These are phyloP conservation scores for Beta macrorhiza DNA, from an alignment of 179 eudicot genomes.

Conservation along the genomic window DNA sequence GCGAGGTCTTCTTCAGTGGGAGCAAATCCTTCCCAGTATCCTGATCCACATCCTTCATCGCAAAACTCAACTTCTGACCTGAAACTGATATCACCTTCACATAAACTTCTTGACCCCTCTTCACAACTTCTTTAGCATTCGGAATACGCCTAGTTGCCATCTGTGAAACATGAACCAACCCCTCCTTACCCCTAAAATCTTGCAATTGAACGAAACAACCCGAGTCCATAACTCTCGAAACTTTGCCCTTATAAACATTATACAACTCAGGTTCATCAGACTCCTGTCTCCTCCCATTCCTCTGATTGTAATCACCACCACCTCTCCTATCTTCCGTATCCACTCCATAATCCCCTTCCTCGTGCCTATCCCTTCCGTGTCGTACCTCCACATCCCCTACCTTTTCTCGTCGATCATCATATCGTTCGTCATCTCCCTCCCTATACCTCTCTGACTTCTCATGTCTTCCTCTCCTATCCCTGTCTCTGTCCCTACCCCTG, in stretches of 20 bases:
- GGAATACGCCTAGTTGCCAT: constrained; percentile 70
- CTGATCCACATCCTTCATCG: constrained; percentile 94
- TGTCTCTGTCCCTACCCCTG: constrained; percentile 6
- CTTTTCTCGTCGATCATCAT: constrained; percentile 12
- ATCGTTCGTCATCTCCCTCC: constrained; percentile 7
- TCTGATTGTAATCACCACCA: constrained; percentile 21
- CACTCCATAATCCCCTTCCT: neutral
- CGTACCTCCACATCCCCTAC: neutral
- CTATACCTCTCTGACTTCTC: constrained; percentile 11
- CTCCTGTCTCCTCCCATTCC: constrained; percentile 20
- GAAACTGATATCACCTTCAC: constrained; percentile 79
- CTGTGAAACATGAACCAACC: constrained; percentile 85
- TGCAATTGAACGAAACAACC: constrained; percentile 80
- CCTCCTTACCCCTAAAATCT: constrained; percentile 75
- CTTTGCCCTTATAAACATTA: constrained; percentile 75
- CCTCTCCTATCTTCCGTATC: constrained; percentile 30
- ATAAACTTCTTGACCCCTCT: constrained; percentile 82
- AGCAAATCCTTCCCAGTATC: constrained; percentile 69
- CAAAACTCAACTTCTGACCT: constrained; percentile 64
- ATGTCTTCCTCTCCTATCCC: constrained; percentile 6
- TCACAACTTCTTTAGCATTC: constrained; percentile 74
- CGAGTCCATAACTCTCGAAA: constrained; percentile 72
- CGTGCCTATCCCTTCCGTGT: neutral
- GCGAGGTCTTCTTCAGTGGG: constrained; percentile 60
- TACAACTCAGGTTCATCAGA: constrained; percentile 58